Evolutionary conservation across 352 stramenopile genomes (phyloP), one percentile per base, ranked within the genome.

Genomic region (Phytophthora pseudosyringae): DNA sequence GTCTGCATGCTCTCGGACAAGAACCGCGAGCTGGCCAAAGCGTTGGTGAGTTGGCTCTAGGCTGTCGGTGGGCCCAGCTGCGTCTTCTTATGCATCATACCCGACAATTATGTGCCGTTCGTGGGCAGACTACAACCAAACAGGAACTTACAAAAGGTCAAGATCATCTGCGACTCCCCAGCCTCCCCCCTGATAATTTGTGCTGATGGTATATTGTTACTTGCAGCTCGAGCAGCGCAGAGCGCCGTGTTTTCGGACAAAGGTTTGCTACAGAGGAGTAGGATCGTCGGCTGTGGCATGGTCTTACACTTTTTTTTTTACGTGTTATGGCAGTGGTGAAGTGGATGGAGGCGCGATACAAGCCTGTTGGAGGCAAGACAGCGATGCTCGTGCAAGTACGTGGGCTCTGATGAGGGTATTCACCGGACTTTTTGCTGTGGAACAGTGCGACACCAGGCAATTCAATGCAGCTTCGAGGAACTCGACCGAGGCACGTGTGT

Each of bases 21-120:
- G 49, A 93, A 93, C 64, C 65, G 67, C 31, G 68, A 88, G 9
- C 60, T 93, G 26, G 84, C 84, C 2, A 90, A 85, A 69, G 74
- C 83, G 40, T 46, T 93, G 77, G 84, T 88, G 28, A 49, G 70
- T 55, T 45, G 41, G 26, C 26, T 54, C 11, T 38, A 33, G 15
- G 21, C 10, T 35, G 11, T 21, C 25, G 16, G 13, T 50, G 45
- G n/a, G 11, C 6, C 15, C 11, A n/a, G 10, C n/a, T 33, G 1
- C 10, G 16, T 33, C 16, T 40, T 40, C 21, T 31, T 5, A 35
- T 48, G 16, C 31, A 9, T 47, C 8, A 32, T 12, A 9, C 33
- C 26, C 25, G 29, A 0, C 21, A 18, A 33, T 46, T 51, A 18
- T 36, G 52, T 62, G 45, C 3, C 41, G 9, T 33, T 49, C 40